Percentiles rank a stretch among this genome's conserved stretches.
Conservation (phyloP, 2,329 filamentous ascomycete species). For the Neospermospora avenae region DNA sequence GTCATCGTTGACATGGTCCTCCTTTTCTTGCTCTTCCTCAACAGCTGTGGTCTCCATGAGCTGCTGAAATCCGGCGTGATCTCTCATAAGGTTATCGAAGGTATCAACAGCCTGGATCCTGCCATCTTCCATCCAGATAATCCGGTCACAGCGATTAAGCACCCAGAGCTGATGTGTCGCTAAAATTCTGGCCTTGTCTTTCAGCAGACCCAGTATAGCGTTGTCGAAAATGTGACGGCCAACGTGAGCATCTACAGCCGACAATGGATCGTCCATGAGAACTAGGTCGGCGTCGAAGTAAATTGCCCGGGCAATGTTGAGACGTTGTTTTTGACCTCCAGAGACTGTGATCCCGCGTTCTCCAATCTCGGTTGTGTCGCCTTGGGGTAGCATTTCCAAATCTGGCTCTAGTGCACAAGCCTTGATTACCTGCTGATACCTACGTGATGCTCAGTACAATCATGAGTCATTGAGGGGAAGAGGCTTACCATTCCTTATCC, state of each 20-base stretch:
- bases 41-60: constrained; percentile 83
- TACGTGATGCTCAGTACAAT: constrained; percentile 35
- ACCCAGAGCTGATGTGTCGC: constrained; percentile 96
- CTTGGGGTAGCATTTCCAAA: constrained; percentile 87
- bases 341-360: constrained; percentile 95
- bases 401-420: constrained; percentile 81
- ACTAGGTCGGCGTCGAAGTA: constrained; percentile 64
- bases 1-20: constrained; percentile 45
- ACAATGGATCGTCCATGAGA: constrained; percentile 67
- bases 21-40: constrained; percentile 58
- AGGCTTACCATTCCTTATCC: constrained; percentile 60
- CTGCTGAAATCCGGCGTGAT: constrained; percentile 71
- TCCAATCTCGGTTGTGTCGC: constrained; percentile 88
- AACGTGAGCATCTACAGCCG: constrained; percentile 67
- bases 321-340: constrained; percentile 89
- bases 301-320: constrained; percentile 86
- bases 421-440: constrained; percentile 57
- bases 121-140: constrained; percentile 90
- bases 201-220: constrained; percentile 84
- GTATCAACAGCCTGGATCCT: constrained; percentile 82
- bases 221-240: constrained; percentile 84
- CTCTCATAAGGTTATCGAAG: constrained; percentile 80
- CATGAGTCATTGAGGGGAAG: background rate
- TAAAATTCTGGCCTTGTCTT: constrained; percentile 84
- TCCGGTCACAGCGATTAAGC: constrained; percentile 82